Conservation (phyloP, 1,139 yeast species). For the Yarrowia galli region DNA sequence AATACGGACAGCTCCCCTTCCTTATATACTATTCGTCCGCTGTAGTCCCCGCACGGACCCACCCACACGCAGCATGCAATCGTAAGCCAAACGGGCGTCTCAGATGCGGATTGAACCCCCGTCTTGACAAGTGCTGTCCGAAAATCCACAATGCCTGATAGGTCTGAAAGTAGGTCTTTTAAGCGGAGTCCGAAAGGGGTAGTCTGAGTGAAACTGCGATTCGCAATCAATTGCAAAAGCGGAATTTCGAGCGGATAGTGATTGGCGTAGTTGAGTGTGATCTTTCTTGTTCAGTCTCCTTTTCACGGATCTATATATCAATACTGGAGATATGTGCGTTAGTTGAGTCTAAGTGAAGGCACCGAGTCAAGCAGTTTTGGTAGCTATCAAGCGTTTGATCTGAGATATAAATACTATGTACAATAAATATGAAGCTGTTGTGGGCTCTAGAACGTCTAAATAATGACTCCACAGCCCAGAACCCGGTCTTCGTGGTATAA, state of each 20-base stretch:
- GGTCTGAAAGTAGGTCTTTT: neutral
- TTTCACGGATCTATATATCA: neutral
- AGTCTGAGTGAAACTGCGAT: neutral
- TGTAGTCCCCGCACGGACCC: neutral
- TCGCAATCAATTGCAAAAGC: neutral
- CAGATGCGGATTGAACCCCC: slow-evolving; percentile 36
- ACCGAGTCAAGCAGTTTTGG: slow-evolving; percentile 5
- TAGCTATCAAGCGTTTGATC: neutral
- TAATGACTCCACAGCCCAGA: slow-evolving; percentile 76
- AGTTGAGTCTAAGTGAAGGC: slow-evolving; percentile 17
- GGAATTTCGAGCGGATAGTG: neutral
- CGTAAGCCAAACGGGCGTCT: slow-evolving; percentile 34
- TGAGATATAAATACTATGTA: slow-evolving; percentile 28
- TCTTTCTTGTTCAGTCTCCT: no score
- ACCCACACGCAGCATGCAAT: slow-evolving; percentile 28
- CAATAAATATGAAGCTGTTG: neutral
- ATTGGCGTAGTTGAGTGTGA: neutral
- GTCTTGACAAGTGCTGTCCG: neutral
- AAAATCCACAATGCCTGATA: slow-evolving; percentile 15
- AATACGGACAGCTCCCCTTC: neutral
- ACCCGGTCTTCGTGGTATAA: slow-evolving; percentile 71
- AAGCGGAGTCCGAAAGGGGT: slow-evolving; percentile 8
- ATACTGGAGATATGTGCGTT: slow-evolving; percentile 13
- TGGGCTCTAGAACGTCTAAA: neutral
- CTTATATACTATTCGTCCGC: neutral